Evolutionary conservation across 345 rosid genomes (phyloP), one percentile per base, ranked within the genome.

Genomic region (Odontarrhena argentea): DNA sequence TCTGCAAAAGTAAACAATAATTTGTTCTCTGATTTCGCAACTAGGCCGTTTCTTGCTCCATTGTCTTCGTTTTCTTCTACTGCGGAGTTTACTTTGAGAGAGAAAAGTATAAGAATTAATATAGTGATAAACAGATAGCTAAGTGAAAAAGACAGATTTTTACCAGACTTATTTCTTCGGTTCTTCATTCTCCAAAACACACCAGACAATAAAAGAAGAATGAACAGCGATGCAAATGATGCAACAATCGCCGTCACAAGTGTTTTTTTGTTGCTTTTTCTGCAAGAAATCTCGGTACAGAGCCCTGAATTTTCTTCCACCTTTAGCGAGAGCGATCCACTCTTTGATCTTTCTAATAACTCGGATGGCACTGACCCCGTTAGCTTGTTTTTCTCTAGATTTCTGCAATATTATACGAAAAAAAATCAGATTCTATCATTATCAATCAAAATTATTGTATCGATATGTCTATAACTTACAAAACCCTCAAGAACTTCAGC

Each of bases 391-490:
- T 76, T 66, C 46, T 70, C 55, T 22, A 79, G 68, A 43, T 83
- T 76, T 53, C 85, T 83, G 76, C 57, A 67, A 18, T 18, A 18
- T 18, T 18, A 18, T 18, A 18, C 22, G n/a, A 18, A 18, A 18
- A 62, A 12, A 28, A 74, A 45, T 22, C 40, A 45, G 32, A 37
- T 8, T 32, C 62, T 41, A 22, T 11, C 26, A 0, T 24, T n/a
- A 32, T 24, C 7, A 0, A 9, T 25, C 47, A 18, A 41, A 4
- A 7, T 7, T 14, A 2, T 13, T 8, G 5, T 18, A 14, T 6
- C 0, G 0, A 26, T 56, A 34, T 49, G 52, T 32, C 9, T 41
- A 41, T n/a, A 41, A 84, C 92, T 81, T 74, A 86, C 87, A 88
- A 66, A 58, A 69, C 11, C 61, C 61, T 84, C 69, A 88, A 67